Evolutionary conservation across 1,284 basidiomycete genomes (phyloP).

Genomic region (Amylostereum chailletii): DNA sequence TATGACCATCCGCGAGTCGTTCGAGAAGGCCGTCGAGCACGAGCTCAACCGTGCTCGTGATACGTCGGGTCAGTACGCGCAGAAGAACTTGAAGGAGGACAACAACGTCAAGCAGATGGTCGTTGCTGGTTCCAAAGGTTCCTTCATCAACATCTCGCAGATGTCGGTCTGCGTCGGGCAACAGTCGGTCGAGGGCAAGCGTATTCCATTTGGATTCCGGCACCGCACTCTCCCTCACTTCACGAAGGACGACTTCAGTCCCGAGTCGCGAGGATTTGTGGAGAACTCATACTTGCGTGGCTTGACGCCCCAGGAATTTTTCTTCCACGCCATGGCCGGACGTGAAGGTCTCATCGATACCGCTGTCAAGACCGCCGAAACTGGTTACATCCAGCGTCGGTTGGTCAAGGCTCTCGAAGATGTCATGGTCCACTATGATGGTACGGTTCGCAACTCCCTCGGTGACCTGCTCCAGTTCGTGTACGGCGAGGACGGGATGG

Average conservation of each 20-base stretch:
- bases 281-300: conserved; percentile 99
- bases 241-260: conserved; percentile 98
- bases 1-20: conserved; percentile 99
- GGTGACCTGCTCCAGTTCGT: conserved; percentile 95
- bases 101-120: conserved; percentile 99
- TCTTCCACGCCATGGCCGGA: conserved; percentile 99
- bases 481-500: conserved; percentile 99
- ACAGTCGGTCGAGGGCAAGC: conserved; percentile 96
- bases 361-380: conserved; percentile 99
- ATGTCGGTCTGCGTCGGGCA: conserved; percentile 99
- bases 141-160: conserved; percentile 99
- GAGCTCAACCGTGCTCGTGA: conserved; percentile 96
- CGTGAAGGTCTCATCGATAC: conserved; percentile 99
- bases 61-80: conserved; percentile 89
- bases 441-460: conserved; percentile 94
- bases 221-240: conserved; percentile 97
- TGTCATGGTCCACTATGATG: conserved; percentile 96
- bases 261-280: conserved; percentile 97
- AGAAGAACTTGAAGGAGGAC: conserved; percentile 94
- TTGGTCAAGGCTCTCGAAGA: conserved; percentile 98
- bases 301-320: conserved; percentile 96
- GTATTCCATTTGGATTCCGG: conserved; percentile 97
- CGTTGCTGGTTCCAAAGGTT: conserved; percentile 96
- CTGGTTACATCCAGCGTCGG: conserved; percentile 97
- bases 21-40: conserved; percentile 88